Evolutionary conservation across 2,329 filamentous ascomycete species (phyloP).

Genomic region (Cordyceps fumosorosea): DNA sequence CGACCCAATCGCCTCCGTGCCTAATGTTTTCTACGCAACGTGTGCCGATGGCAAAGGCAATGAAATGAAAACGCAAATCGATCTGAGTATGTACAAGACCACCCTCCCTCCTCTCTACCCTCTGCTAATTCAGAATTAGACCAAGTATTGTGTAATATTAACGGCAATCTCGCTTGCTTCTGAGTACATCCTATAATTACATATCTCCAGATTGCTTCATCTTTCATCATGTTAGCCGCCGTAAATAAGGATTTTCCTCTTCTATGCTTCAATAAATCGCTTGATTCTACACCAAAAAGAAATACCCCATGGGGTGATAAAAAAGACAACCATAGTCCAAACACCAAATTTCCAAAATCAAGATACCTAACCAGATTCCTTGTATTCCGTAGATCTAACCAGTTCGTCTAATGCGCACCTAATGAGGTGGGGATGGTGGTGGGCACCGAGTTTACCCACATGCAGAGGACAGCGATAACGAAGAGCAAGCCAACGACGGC

Average conservation of each 20-base stretch:
- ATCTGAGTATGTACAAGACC: not conserved
- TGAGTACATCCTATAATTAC: not conserved
- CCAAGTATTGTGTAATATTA: not conserved
- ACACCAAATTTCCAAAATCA: slow-evolving; percentile 2
- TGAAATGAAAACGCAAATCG: not conserved
- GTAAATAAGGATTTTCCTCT: not conserved
- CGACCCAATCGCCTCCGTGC: not conserved
- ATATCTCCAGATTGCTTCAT: not conserved
- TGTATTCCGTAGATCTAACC: not conserved
- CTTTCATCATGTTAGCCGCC: slow-evolving; percentile 6
- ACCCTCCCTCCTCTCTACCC: not conserved
- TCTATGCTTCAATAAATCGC: slow-evolving; percentile 6
- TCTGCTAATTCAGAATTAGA: not conserved
- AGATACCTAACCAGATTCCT: not conserved
- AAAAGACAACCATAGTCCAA: not conserved
- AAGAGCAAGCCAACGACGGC: slow-evolving; percentile 23
- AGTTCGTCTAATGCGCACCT: not conserved
- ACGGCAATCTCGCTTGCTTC: slow-evolving; percentile 2
- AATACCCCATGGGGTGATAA: not conserved
- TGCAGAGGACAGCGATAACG: slow-evolving; percentile 16
- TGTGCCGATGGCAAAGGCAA: not conserved
- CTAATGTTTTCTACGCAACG: not conserved
- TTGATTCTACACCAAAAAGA: slow-evolving; percentile 11
- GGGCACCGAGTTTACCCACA: slow-evolving; percentile 9
- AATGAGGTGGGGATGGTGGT: not conserved